phyloP scores from a whole-genome alignment of 768 basidiomycete genomes.

The Dioszegia crocea region DNA sequence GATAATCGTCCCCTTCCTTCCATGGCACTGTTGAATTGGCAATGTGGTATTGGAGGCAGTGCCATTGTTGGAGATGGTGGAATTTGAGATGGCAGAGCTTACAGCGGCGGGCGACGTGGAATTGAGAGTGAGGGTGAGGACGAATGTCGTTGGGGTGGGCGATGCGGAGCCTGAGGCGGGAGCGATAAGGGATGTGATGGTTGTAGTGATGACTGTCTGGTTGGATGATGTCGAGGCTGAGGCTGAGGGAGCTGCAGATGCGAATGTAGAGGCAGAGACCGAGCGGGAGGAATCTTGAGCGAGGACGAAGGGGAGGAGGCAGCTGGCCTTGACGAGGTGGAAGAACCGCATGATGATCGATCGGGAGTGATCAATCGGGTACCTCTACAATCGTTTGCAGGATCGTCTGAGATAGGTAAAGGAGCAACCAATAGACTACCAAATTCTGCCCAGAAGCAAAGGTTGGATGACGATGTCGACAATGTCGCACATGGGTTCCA shows the following conservation, averaged over 20 bases:
- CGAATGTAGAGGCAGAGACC: slow-evolving; percentile 6
- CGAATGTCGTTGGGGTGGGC: slow-evolving; percentile 44
- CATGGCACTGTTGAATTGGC: slow-evolving; percentile 34
- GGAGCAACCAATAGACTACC: too few species aligned
- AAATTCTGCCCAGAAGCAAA: too few species aligned
- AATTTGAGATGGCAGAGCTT: slow-evolving; percentile 9
- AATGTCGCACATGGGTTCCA: too few species aligned
- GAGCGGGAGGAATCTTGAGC: slow-evolving; percentile 17
- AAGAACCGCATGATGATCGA: background rate
- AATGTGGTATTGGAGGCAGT: background rate
- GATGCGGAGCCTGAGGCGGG: slow-evolving; percentile 26
- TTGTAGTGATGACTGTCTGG: slow-evolving; percentile 28
- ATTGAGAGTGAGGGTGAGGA: slow-evolving; percentile 42
- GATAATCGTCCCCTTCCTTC: slow-evolving; percentile 38
- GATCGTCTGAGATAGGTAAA: too few species aligned
- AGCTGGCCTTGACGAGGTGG: slow-evolving; percentile 1
- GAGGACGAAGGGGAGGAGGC: slow-evolving; percentile 9
- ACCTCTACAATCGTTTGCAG: too few species aligned
- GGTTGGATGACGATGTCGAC: too few species aligned
- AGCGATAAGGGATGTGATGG: slow-evolving; percentile 28
- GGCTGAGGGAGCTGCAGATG: slow-evolving; percentile 1
- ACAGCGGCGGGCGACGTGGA: slow-evolving; percentile 7
- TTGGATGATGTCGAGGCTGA: slow-evolving; percentile 9
- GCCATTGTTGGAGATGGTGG: slow-evolving; percentile 1
- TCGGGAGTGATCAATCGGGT: background rate